These are phyloP conservation scores for Cyclostephanos tholiformis DNA, from an alignment of 108 stramenopile genomes.

Conservation along the genomic window DNA sequence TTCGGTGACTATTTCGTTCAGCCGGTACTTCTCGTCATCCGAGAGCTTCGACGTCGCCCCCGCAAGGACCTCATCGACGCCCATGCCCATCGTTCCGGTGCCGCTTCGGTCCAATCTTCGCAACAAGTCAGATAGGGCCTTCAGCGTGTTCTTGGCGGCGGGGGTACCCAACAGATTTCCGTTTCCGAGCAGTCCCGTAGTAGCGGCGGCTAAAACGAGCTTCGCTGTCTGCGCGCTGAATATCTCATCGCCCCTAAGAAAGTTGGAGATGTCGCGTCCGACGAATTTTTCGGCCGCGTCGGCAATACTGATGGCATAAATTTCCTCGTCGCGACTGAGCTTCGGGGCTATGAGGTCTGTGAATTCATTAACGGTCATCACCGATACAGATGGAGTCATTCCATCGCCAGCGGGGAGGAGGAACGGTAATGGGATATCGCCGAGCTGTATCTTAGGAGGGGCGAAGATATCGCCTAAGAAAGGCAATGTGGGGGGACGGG, in stretches of 20 bases:
- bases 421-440: conserved; percentile 72
- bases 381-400: conserved; percentile 27
- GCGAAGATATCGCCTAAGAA: conserved; percentile 73
- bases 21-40: conserved; percentile 27
- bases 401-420: conserved; percentile 53
- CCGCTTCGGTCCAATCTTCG: conserved; percentile 21
- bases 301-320: conserved; percentile 81
- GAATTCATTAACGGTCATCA: conserved; percentile 60
- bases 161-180: conserved; percentile 27
- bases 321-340: conserved; percentile 79
- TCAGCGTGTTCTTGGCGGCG: conserved; percentile 26
- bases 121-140: conserved; percentile 18
- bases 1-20: conserved; percentile 48
- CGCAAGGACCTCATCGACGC: conserved; percentile 17
- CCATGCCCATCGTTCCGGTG: not conserved
- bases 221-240: conserved; percentile 56
- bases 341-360: conserved; percentile 79
- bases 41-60: conserved; percentile 44
- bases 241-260: conserved; percentile 72
- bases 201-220: conserved; percentile 59
- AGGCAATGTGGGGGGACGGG: conserved; percentile 65
- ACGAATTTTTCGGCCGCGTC: conserved; percentile 75
- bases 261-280: conserved; percentile 63
- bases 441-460: conserved; percentile 71
- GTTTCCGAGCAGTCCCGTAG: conserved; percentile 41